Percentiles rank a stretch among this genome's conserved stretches.
Evolutionary conservation across 2,329 filamentous ascomycete genomes (phyloP).

Genomic region (Colletotrichum australisinense): DNA sequence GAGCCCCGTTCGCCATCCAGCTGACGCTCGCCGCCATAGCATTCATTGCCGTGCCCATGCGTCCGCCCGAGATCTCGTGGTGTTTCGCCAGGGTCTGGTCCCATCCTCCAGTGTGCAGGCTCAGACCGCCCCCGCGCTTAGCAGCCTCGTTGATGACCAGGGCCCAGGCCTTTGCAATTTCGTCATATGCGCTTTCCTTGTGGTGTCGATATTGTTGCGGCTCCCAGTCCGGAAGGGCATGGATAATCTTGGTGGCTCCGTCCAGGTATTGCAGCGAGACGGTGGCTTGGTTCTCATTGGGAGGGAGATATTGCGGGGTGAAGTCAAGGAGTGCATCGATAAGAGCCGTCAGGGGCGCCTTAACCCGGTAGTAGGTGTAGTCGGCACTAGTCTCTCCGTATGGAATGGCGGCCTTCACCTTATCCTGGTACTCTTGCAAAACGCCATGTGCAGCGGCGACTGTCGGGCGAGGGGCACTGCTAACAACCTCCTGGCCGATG

Average conservation of each 20-base stretch:
- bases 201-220: slow-evolving; percentile 89
- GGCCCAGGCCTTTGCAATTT: slow-evolving; percentile 93
- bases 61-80: slow-evolving; percentile 86
- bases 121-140: slow-evolving; percentile 91
- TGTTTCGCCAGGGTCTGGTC: slow-evolving; percentile 89
- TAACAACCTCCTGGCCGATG: slow-evolving; percentile 85
- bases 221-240: slow-evolving; percentile 91
- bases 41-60: slow-evolving; percentile 82
- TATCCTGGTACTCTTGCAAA: slow-evolving; percentile 82
- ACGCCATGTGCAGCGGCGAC: slow-evolving; percentile 84
- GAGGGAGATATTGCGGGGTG: slow-evolving; percentile 94
- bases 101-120: slow-evolving; percentile 91
- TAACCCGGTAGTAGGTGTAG: slow-evolving; percentile 94
- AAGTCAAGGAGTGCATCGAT: slow-evolving; percentile 94
- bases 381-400: slow-evolving; percentile 88
- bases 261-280: slow-evolving; percentile 90
- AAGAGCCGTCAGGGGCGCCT: slow-evolving; percentile 81
- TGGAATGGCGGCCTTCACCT: slow-evolving; percentile 83
- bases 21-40: slow-evolving; percentile 80
- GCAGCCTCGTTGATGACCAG: slow-evolving; percentile 90
- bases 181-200: slow-evolving; percentile 96
- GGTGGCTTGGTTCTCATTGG: slow-evolving; percentile 85
- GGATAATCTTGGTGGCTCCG: slow-evolving; percentile 88
- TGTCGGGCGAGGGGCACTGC: slow-evolving; percentile 87
- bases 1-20: slow-evolving; percentile 70